Evolutionary conservation across 305 asterid species (phyloP), one percentile per base, ranked within the genome.

Genomic region (Fraxinus angustifolia): DNA sequence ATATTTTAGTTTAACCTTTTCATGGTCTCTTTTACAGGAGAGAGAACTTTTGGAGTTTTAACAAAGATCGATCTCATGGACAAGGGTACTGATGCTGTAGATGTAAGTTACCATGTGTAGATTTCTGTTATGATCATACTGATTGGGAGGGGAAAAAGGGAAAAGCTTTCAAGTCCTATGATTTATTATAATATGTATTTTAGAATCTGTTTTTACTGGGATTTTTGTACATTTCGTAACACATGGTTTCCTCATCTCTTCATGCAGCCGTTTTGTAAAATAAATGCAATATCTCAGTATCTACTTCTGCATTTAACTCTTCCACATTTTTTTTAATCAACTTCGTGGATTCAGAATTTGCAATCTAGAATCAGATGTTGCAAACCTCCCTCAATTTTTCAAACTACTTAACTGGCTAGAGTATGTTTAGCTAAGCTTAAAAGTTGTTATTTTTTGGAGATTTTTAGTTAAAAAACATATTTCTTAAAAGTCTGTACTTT

Each of bases 51-150:
- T 84, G 97, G 96, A 84, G 97, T 92, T 79, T 72, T 92, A 75
- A 92, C 97, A 0, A 92, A 92, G 92, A 90, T 92, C 82, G 97
- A 92, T 88, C 94, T 92, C 72, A 92, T 92, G 97, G 97, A 92
- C 89, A 92, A 92, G 92, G 97, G 97, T 79, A 92, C 97, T 26
- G 90, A 92, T 91, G 96, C 97, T 73, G 94, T 88, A 3, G 96
- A 91, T 33, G 97, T 91, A 87, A 90, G 96, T 88, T 80, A 58
- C 73, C 79, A 36, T 36, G 36, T 78, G 60, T 62, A 75, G 75
- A 78, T 81, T 67, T 56, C 81, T 42, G 38, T 68, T 58, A 28
- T 60, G 71, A 60, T 60, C 14, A 60, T 21, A 60, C 4, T 65
- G 19, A 67, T 65, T 67, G 35, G 73, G 19, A 11, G 8, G 19